Base-by-base conservation (phyloP, 2,329 filamentous ascomycete genomes). In the Fusarium incarnatum region DNA sequence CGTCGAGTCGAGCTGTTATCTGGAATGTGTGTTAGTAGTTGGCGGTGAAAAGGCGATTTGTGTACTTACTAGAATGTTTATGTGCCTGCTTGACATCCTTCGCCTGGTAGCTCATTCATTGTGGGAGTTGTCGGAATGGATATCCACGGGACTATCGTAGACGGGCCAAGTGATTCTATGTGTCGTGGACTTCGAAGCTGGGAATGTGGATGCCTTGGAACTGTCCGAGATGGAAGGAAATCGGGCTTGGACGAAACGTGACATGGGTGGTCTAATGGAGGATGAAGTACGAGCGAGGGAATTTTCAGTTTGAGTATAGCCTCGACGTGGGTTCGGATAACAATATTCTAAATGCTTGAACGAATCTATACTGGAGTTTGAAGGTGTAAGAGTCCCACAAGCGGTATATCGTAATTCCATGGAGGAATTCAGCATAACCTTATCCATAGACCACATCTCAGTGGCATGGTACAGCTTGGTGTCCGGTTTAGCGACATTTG, bases 21-120 rank as follows among this genome's bases (percentile, higher is more conserved):
- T 53, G 9, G 6, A n/a, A 5, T 18, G 1, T 10, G 5, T 27
- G 23, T 53, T 4, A 53, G 13, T 22, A 4, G 15, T 10, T 15
- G 5, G 3, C 11, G 8, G 3, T 13, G 3, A 4, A 3, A 12
- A 16, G 6, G 7, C 16, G 18, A 28, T 28, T 0, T 1, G 4
- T 22, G 7, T 6, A 7, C 49, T 8, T 42, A 53, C 49, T 53
- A 53, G 34, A 42, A 53, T n/a, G 9, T 22, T 18, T 16, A 18
- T 44, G 11, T 23, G 41, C 15, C 20, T 37, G 5, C 34, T 18
- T 6, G 9, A 23, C 22, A 37, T 37, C 18, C 34, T 37, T 37
- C 34, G 18, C 34, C 10, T 37, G 2, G 10, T 12, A 37, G 10
- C 34, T 37, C 34, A 7, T 37, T n/a, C 10, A n/a, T 6, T 11